Evolutionary conservation across 208 protist species (phyloP).

Genomic region (Leishmania aethiopica): DNA sequence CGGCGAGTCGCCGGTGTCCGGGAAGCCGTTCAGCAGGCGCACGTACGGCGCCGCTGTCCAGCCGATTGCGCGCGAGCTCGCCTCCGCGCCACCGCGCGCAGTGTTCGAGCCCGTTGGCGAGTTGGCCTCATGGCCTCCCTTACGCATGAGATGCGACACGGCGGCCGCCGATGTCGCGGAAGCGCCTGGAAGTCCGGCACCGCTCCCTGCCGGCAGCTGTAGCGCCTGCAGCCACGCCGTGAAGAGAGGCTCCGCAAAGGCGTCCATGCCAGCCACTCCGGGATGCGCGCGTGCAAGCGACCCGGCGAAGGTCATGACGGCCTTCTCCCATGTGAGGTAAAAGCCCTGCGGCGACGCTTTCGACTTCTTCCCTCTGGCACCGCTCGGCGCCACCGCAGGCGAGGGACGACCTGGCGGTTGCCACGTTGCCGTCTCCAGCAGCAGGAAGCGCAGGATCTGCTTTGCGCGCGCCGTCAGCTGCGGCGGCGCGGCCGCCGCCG

Average conservation of each 20-base stretch:
- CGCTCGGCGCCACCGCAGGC: not conserved
- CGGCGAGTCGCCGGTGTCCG: conserved; percentile 33
- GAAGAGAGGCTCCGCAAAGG: conserved; percentile 78
- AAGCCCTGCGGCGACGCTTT: conserved; percentile 6
- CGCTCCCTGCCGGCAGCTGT: conserved; percentile 39
- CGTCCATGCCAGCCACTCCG: conserved; percentile 50
- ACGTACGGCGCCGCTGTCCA: conserved; percentile 16
- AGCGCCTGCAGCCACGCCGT: conserved; percentile 47
- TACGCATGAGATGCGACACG: conserved; percentile 16
- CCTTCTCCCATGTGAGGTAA: conserved; percentile 35
- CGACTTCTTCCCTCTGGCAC: not conserved
- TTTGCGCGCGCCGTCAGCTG: conserved; percentile 24
- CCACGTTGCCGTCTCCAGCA: conserved; percentile 52
- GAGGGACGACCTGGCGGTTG: conserved; percentile 7
- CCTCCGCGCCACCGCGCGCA: not conserved
- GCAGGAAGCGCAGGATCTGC: conserved; percentile 55
- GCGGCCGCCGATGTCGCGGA: conserved; percentile 11
- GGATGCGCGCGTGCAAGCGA: conserved; percentile 42
- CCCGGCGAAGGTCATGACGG: conserved; percentile 38
- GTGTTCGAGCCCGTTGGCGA: too few species aligned
- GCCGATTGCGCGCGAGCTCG: not conserved
- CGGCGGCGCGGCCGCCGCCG: not conserved
- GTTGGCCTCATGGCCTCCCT: not conserved
- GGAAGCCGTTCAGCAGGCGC: conserved; percentile 27
- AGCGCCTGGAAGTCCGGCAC: conserved; percentile 12